Evolutionary conservation across 2,329 filamentous ascomycete species (phyloP), one percentile per base, ranked within the genome.

Genomic region (Neonectria ditissima): DNA sequence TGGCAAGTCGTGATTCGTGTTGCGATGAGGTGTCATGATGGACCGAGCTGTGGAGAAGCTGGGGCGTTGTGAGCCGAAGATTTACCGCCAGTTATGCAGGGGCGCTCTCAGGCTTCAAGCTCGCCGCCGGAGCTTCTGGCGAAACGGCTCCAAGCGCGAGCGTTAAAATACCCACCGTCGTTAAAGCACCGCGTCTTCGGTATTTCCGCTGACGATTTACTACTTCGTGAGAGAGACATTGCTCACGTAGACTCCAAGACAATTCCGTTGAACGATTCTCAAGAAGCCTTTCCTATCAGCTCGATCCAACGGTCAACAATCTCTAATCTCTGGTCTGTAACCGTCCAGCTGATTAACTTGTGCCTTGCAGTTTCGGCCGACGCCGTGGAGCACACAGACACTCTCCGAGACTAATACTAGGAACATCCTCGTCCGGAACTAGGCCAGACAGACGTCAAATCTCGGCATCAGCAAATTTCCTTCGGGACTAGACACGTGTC

Each of bases 11-110:
- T 59, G 63, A 26, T 68, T 67, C 65, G 62, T 68, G 28, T 32
- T 50, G 47, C 60, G 54, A 69, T 72, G 72, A 76, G 69, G 75
- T 76, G 74, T 75, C 73, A 76, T 76, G 70, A 72, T 73, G 66
- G 64, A 43, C 45, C 52, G 62, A 62, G 56, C 59, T 63, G 71
- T 69, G 69, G 69, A 72, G 67, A 65, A 41, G 63, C 45, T 16
- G 13, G 24, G 44, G n/a, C 20, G 10, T 6, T 47, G 20, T 18
- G 5, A 51, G 26, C 71, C 72, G 71, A 53, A 8, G 61, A 73
- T 75, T 70, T 62, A 37, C 71, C 73, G 74, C 55, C 63, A 43
- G 50, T 62, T 61, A 28, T 20, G 44, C 45, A 61, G 37, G 37
- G 39, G 53, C 34, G 47, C 11, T 18, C 18, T 16, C 14, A 47